Evolutionary conservation across 208 protist species (phyloP), one percentile per base, ranked within the genome.

Genomic region (Endotrypanum monterogeii): DNA sequence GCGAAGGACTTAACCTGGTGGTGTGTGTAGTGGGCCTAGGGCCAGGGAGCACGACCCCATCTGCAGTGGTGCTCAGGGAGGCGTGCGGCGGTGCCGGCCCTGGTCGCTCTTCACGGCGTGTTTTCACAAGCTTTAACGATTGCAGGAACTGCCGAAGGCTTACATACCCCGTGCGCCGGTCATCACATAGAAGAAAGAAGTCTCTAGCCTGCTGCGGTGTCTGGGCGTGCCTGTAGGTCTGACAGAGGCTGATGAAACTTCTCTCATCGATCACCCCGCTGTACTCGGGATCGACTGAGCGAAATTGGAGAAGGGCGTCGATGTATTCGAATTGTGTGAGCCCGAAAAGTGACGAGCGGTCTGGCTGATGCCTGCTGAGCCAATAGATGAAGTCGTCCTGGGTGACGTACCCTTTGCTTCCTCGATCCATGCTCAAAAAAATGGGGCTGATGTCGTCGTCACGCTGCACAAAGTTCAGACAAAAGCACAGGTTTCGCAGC

Each of bases 221-320:
- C 48, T 46, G 37, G 41, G 83, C 79, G 71, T 83, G 83, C 18
- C 63, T 61, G 57, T 87, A 76, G 3, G n/a, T 54, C 23, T 79
- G 62, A 67, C 83, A 86, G 30, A 94, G 54, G 23, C 52, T n/a
- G 41, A 51, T 46, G 79, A 95, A 93, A 32, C 90, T 84, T 30
- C 90, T 66, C 12, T 80, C 56, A 41, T 87, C 75, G 48, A 95
- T 78, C 18, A 86, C 57, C 35, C 93, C 93, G 71, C 92, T 86
- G 35, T 87, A 84, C 48, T 95, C 83, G 30, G 50, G 73, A 75
- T 97, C 90, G 74, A 85, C 91, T 39, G 76, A 69, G 71, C 84
- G 90, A 62, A 95, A 95, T 71, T 97, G 90, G 76, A 97, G 85
- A 83, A 97, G 86, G 32, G 92, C 79, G 35, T 87, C 87, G 62